Percentiles rank a stretch among this genome's conserved stretches.
These are phyloP conservation scores for Thelephora aurantiotincta DNA, from an alignment of 768 basidiomycete genomes.

Conservation along the genomic window DNA sequence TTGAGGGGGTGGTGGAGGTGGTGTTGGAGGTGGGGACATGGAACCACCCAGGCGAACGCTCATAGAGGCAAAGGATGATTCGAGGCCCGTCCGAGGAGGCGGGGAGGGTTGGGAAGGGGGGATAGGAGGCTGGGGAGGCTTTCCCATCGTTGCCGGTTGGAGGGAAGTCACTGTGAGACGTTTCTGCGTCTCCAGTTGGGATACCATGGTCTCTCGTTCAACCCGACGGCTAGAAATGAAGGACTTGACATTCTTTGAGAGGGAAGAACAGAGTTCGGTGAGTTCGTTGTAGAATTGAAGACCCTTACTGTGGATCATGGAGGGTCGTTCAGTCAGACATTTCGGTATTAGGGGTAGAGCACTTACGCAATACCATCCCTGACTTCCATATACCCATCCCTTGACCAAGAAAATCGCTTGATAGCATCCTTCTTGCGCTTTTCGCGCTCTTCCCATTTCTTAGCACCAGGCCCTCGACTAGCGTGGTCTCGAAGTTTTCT, in stretches of 20 bases:
- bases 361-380: conserved; percentile 73
- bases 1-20: conserved; percentile 16
- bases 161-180: conserved; percentile 32
- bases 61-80: conserved; percentile 44
- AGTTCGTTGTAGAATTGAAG: conserved; percentile 82
- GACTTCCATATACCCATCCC: conserved; percentile 79
- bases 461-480: conserved; percentile 62
- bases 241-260: conserved; percentile 41
- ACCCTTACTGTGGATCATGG: conserved; percentile 48
- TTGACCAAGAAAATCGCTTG: conserved; percentile 55
- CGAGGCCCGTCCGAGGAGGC: conserved; percentile 17
- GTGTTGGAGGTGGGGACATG: conserved; percentile 11
- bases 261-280: conserved; percentile 39
- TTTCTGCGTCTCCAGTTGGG: conserved; percentile 60
- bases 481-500: conserved; percentile 58
- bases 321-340: not conserved
- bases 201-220: conserved; percentile 57
- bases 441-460: conserved; percentile 74
- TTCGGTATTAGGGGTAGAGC: conserved; percentile 1
- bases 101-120: conserved; percentile 23
- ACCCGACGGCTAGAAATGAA: conserved; percentile 50
- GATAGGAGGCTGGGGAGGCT: conserved; percentile 35
- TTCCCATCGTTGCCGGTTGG: conserved; percentile 23
- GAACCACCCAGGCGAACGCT: conserved; percentile 20
- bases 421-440: conserved; percentile 65